Base-by-base conservation (phyloP, 495 filamentous ascomycete species). In the Podospora didyma region DNA sequence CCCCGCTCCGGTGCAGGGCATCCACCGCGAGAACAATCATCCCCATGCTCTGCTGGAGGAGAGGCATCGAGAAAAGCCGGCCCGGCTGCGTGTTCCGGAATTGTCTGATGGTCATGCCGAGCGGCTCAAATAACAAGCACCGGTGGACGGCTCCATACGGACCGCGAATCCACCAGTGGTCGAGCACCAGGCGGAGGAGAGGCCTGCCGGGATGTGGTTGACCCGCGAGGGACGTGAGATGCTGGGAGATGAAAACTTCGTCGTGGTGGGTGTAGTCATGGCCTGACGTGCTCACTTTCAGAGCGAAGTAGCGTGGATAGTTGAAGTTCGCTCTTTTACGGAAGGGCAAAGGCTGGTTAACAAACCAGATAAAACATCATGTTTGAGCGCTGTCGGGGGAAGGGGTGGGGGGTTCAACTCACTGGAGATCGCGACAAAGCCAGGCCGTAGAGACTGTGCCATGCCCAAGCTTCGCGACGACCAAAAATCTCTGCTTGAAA, bases 381-480 rank as follows among this genome's bases (percentile, higher is more conserved):
- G 42, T 17, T 17, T 17, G 42, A 17, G n/a, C 16, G 19, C 2
- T n/a, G n/a, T n/a, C n/a, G n/a, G n/a, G n/a, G n/a, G n/a, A n/a
- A n/a, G n/a, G n/a, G n/a, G n/a, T n/a, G n/a, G n/a, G n/a, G n/a
- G 42, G 42, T 17, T 9, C 42, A 21, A 46, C 16, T n/a, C 20
- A 46, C 11, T 39, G 12, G 49, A 75, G 65, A 67, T 77, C 71
- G n/a, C 62, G 66, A n/a, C 67, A 69, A n/a, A 79, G 66, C 76
- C 73, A 82, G 16, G 75, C 69, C 1, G 76, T 80, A 9, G 77
- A 80, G 31, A 48, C 62, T 6, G 64, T 60, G 2, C 76, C 78
- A 62, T 65, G 79, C 19, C 77, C 76, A 20, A 82, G 63, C 59
- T 82, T 80, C 14, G 64, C 69, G 7, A 74, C 46, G 5, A 75